Evolutionary conservation across 176 grass and related monocot species (phyloP).

Genomic region (Phoenix roebelenii): DNA sequence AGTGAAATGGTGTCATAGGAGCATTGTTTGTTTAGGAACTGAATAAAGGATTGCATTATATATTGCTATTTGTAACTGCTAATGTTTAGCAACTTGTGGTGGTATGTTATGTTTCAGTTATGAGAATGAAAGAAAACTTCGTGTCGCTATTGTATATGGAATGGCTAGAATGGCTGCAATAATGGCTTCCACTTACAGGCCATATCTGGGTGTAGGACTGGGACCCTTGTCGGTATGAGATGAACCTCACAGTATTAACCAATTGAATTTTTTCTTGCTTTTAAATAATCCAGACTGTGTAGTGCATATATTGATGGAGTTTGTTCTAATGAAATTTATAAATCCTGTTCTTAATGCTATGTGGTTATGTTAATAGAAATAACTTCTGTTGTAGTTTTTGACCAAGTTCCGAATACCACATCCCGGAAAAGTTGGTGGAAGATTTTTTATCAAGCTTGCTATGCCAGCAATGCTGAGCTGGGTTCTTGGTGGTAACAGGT

Average conservation of each 20-base stretch:
- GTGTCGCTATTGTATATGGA: conserved; percentile 91
- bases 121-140: conserved; percentile 82
- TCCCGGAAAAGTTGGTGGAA: conserved; percentile 83
- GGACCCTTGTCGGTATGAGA: conserved; percentile 79
- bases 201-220: conserved; percentile 78
- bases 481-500: conserved; percentile 96
- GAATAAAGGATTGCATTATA: too few relatives aligned
- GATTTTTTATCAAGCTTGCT: conserved; percentile 74
- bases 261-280: too few relatives aligned
- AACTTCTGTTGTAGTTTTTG: conserved; percentile 53
- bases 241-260: conserved; percentile 3
- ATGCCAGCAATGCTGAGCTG: conserved; percentile 93
- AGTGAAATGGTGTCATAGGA: too few relatives aligned
- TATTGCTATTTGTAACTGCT: too few relatives aligned
- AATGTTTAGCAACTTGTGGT: conserved; percentile 1
- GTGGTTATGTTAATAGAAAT: too few relatives aligned
- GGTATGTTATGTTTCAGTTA: conserved; percentile 47
- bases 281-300: too few relatives aligned
- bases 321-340: too few relatives aligned
- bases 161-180: conserved; percentile 98
- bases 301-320: too few relatives aligned
- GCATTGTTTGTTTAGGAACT: too few relatives aligned
- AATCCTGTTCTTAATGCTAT: too few relatives aligned
- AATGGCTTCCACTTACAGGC: conserved; percentile 95
- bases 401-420: conserved; percentile 90